A percentile compares a stretch with the other conserved stretches of the same genome.
Evolutionary conservation across 2,329 filamentous ascomycete genomes (phyloP).

Genomic region (Paraphaeosphaeria minitans): DNA sequence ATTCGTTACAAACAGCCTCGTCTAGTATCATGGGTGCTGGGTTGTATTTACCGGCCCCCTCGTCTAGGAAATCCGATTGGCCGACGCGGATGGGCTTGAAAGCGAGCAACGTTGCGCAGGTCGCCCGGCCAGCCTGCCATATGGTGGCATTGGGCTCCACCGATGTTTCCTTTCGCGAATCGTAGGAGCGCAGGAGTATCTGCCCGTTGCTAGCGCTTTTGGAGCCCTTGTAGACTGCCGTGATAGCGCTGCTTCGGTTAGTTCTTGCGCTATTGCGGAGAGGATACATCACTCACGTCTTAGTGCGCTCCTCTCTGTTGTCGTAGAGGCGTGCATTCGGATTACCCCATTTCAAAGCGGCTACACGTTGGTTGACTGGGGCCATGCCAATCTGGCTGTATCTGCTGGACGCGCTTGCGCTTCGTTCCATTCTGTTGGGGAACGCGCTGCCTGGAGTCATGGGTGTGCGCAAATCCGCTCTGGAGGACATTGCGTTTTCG

Average conservation of each 20-base stretch:
- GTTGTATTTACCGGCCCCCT: conserved; percentile 90
- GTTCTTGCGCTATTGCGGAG: not conserved
- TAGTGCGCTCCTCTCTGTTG: conserved; percentile 80
- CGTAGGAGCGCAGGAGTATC: conserved; percentile 86
- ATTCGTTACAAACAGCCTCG: conserved; percentile 90
- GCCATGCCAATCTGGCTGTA: conserved; percentile 78
- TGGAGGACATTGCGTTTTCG: conserved; percentile 47
- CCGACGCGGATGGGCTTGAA: conserved; percentile 97
- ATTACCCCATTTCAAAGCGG: conserved; percentile 70
- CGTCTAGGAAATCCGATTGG: conserved; percentile 91
- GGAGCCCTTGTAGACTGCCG: conserved; percentile 87
- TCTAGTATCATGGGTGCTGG: conserved; percentile 84
- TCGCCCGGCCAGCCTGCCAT: conserved; percentile 97
- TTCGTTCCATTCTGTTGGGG: conserved; percentile 54
- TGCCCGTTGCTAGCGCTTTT: conserved; percentile 66
- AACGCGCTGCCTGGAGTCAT: conserved; percentile 42
- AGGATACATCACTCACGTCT: conserved; percentile 70
- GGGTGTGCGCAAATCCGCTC: conserved; percentile 50
- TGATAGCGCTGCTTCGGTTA: conserved; percentile 70
- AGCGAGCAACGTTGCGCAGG: conserved; percentile 84
- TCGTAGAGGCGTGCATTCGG: conserved; percentile 89
- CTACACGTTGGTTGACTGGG: conserved; percentile 57
- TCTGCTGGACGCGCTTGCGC: conserved; percentile 79
- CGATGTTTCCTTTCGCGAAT: conserved; percentile 87
- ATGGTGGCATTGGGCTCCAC: conserved; percentile 94